Evolutionary conservation across 495 filamentous ascomycete genomes (phyloP).

Genomic region (Neurospora cerealis): DNA sequence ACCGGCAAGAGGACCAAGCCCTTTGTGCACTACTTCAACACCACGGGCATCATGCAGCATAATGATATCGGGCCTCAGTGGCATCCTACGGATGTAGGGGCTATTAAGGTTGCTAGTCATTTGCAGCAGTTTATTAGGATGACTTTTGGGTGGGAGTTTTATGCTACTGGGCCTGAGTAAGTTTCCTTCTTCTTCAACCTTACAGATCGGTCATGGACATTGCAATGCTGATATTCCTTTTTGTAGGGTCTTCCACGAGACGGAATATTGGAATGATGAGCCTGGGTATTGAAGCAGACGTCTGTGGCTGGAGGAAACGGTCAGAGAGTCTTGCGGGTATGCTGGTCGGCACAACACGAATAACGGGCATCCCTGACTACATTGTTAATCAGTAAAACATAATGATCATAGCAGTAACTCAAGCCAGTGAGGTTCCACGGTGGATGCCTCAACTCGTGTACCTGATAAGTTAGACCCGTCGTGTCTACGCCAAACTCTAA

Average conservation of each 20-base stretch:
- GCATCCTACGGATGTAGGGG: slow-evolving; percentile 58
- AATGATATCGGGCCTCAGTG: slow-evolving; percentile 56
- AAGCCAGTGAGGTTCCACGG: too few species aligned
- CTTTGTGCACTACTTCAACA: slow-evolving; percentile 62
- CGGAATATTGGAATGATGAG: slow-evolving; percentile 51
- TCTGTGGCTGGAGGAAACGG: not conserved
- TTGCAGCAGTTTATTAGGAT: slow-evolving; percentile 45
- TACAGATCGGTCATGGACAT: not conserved
- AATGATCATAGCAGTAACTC: too few species aligned
- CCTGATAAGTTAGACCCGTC: not conserved
- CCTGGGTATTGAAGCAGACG: slow-evolving; percentile 28
- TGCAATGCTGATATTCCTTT: not conserved
- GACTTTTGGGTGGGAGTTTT: slow-evolving; percentile 50
- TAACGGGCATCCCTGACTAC: not conserved
- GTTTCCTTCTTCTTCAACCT: slow-evolving; percentile 2
- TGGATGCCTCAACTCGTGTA: not conserved
- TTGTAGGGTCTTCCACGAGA: slow-evolving; percentile 47
- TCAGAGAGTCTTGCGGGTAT: not conserved
- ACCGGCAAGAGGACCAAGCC: slow-evolving; percentile 27
- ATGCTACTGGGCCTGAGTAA: slow-evolving; percentile 49
- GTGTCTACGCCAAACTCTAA: not conserved
- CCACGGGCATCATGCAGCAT: slow-evolving; percentile 56
- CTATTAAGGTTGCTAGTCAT: slow-evolving; percentile 59
- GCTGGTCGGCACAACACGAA: not conserved
- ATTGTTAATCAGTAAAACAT: not conserved